Percentiles rank a stretch among this genome's conserved stretches.
These are phyloP conservation scores for Podospora pseudopauciseta DNA, from an alignment of 495 filamentous ascomycete genomes.

Conservation along the genomic window DNA sequence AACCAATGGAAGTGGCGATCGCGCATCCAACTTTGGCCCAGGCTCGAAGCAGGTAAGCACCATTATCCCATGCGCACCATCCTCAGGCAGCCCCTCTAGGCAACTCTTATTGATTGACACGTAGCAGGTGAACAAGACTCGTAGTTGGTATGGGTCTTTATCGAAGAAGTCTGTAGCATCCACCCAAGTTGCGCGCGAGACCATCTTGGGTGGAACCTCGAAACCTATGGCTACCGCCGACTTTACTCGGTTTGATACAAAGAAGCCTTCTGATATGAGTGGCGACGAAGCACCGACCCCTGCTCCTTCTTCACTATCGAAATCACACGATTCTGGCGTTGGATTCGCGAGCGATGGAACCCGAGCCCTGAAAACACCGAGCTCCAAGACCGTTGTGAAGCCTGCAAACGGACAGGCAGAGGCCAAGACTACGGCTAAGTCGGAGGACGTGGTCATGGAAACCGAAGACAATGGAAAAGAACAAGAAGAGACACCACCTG, in stretches of 20 bases:
- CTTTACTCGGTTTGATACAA: constrained; percentile 46
- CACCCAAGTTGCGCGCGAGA: constrained; percentile 73
- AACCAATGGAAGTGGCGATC: constrained; percentile 5
- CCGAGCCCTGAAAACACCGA: neutral
- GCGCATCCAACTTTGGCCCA: constrained; percentile 2
- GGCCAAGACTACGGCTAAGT: neutral
- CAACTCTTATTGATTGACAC: constrained; percentile 16
- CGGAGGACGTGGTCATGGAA: constrained; percentile 11
- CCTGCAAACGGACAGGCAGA: constrained; percentile 7
- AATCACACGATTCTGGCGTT: neutral
- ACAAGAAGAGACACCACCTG: neutral
- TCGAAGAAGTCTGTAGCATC: constrained; percentile 68
- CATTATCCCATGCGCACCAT: neutral
- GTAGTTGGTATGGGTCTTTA: constrained; percentile 66
- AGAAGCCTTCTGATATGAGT: constrained; percentile 33
- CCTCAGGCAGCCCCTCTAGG: neutral
- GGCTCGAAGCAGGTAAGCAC: constrained; percentile 24
- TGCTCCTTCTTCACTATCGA: constrained; percentile 23
- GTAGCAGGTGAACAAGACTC: constrained; percentile 50
- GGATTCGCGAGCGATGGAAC: neutral
- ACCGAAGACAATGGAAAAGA: constrained; percentile 4
- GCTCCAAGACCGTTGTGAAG: constrained; percentile 2
- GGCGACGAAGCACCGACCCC: constrained; percentile 26
- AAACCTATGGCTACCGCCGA: constrained; percentile 39
- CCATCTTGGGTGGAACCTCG: constrained; percentile 57